Percentiles rank a stretch among this genome's conserved stretches.
These are phyloP conservation scores for Plantago lanceolata DNA, from an alignment of 305 asterid species.

Conservation along the genomic window DNA sequence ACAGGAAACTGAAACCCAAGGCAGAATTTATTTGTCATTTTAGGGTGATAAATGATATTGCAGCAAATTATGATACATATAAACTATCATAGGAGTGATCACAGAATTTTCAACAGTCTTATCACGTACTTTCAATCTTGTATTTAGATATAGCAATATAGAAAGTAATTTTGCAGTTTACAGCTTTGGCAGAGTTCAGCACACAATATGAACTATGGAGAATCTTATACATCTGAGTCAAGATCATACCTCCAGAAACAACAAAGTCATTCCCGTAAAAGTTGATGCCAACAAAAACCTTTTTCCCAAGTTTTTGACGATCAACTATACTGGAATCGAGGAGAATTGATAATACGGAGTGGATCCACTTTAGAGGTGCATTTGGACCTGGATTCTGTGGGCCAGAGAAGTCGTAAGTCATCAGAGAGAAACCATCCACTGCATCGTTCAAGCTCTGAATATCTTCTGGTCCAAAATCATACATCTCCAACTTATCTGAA, in stretches of 20 bases:
- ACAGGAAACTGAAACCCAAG: not conserved
- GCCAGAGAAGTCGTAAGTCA: constrained; percentile 94
- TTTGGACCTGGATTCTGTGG: constrained; percentile 97
- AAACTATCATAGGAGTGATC: not conserved
- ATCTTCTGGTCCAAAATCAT: constrained; percentile 86
- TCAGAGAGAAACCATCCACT: constrained; percentile 91
- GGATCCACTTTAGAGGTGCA: constrained; percentile 92
- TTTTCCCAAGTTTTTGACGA: constrained; percentile 40
- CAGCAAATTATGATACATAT: not conserved
- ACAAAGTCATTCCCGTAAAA: constrained; percentile 89
- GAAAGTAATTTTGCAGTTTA: not conserved
- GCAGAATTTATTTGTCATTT: not conserved
- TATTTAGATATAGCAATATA: too few relatives aligned
- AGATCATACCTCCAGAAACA: constrained; percentile 65
- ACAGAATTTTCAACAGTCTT: not conserved
- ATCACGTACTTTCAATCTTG: too few relatives aligned
- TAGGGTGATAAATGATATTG: too few relatives aligned
- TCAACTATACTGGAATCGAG: constrained; percentile 34
- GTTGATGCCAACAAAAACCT: constrained; percentile 70
- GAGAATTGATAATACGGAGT: constrained; percentile 55
- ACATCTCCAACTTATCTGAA: constrained; percentile 55
- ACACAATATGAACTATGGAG: not conserved
- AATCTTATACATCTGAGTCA: not conserved
- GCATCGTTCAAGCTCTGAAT: constrained; percentile 48
- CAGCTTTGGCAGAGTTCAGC: not conserved